Evolutionary conservation across 2,329 filamentous ascomycete genomes (phyloP), one percentile per base, ranked within the genome.

Genomic region (Xylariaceae sp.): DNA sequence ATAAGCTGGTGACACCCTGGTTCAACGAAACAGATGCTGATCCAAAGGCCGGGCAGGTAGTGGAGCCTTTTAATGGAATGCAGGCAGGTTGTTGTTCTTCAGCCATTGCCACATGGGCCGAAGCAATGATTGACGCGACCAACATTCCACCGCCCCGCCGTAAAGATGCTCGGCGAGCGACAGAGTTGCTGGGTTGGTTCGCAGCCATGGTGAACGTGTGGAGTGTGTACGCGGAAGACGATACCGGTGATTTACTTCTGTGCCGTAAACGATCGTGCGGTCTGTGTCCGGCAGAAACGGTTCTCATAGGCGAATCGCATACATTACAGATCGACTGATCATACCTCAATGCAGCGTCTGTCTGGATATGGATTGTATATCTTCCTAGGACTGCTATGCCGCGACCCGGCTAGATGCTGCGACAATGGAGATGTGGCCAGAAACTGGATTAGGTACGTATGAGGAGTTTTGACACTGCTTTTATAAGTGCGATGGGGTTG

Each of bases 1-100:
- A 69, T 64, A 69, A 57, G 49, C 67, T 69, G 30, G 61, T 67
- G 15, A 74, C 63, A 53, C 62, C 63, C 57, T 57, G 68, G 54
- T 67, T 69, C 54, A 72, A 75, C 35, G 74, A 76, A 39, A 77
- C 69, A 15, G 69, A 75, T 18, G 75, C 72, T 44, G 68, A 63
- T 30, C 70, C 65, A 62, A 76, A 77, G 37, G 75, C 74, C 52
- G 73, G 63, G 53, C 75, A 77, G 30, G 69, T 62, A 47, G 67
- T 71, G 30, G 75, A 76, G 10, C 66, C 68, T 39, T 70, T 66
- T 18, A 77, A 69, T 42, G 74, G 69, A 48, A 77, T 72, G 59
- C 74, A 77, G 48, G 61, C 47, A 11, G 57, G 56, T 18, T 67
- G 64, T 30, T 66, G 62, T 60, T 65, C 61, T 37, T 23, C 23